Evolutionary conservation across 345 rosid species (phyloP).

Genomic region (Triadica sebifera): DNA sequence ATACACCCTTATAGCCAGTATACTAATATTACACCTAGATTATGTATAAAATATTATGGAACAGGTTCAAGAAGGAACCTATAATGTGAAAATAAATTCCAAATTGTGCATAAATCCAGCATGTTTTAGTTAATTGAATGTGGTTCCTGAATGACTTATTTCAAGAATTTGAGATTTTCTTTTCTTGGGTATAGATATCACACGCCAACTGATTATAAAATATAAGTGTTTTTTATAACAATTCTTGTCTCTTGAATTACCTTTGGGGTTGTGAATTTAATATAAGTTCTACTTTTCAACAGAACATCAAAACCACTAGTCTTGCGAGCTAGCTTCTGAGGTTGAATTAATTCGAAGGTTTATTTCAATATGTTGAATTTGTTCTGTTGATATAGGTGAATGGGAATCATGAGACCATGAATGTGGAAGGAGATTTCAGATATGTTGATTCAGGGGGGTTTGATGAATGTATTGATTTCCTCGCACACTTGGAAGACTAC

Average conservation of each 20-base stretch:
- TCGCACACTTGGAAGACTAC: conserved; percentile 56
- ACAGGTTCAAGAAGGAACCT: neutral
- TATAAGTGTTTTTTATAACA: too few species aligned
- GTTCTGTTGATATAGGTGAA: conserved; percentile 45
- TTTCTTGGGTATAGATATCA: too few species aligned
- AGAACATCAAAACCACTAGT: too few species aligned
- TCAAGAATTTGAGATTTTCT: neutral
- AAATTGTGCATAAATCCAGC: neutral
- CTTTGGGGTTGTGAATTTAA: too few species aligned
- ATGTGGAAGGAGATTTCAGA: conserved; percentile 89
- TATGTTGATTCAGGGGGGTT: conserved; percentile 71
- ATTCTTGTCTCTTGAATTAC: too few species aligned
- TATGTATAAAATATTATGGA: neutral
- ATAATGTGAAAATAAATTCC: neutral
- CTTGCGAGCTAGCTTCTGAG: too few species aligned
- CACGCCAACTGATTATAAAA: too few species aligned
- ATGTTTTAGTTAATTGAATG: neutral
- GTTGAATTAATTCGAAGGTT: too few species aligned
- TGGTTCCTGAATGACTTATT: neutral
- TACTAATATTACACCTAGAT: too few species aligned
- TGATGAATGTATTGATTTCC: conserved; percentile 73
- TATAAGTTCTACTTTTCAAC: too few species aligned
- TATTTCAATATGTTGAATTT: too few species aligned
- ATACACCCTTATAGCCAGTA: neutral
- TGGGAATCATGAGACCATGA: conserved; percentile 95